These are phyloP conservation scores for Mortierella claussenii DNA, from an alignment of 192 early-diverging fungal species.

Conservation along the genomic window DNA sequence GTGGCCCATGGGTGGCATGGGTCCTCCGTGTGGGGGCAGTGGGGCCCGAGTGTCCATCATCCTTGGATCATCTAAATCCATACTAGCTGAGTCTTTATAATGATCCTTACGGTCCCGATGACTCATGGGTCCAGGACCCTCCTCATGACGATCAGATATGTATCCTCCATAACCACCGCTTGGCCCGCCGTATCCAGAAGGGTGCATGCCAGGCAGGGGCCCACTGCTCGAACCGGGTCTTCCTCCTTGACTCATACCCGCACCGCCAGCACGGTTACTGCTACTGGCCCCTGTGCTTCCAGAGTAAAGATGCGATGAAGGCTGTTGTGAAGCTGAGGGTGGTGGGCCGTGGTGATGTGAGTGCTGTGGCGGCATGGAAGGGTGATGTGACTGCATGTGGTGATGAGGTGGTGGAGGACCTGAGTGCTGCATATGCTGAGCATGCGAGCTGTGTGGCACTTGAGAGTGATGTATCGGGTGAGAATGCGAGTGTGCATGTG, in stretches of 20 bases:
- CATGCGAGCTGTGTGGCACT: conserved; percentile 19
- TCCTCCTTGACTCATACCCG: conserved; percentile 21
- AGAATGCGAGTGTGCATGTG: conserved; percentile 35
- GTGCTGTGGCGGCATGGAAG: conserved; percentile 18
- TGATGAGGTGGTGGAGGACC: conserved; percentile 51
- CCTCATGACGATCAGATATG: conserved; percentile 36
- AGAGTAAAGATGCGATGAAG: conserved; percentile 33
- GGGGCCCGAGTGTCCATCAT: conserved; percentile 42
- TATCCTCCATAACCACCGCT: conserved; percentile 46
- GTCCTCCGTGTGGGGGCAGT: conserved; percentile 42
- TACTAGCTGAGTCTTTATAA: conserved; percentile 40
- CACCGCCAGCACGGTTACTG: conserved; percentile 19
- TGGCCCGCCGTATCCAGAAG: conserved; percentile 27
- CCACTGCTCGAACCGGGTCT: conserved; percentile 41
- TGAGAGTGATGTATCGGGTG: conserved; percentile 45
- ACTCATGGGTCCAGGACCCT: conserved; percentile 5
- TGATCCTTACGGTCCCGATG: conserved; percentile 45
- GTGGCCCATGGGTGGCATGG: conserved; percentile 45
- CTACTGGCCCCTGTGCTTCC: conserved; percentile 22
- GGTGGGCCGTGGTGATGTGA: conserved; percentile 36
- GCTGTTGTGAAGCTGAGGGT: conserved; percentile 18
- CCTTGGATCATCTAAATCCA: conserved; percentile 47
- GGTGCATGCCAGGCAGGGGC: conserved; percentile 33
- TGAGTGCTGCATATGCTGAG: conserved; percentile 25
- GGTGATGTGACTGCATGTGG: conserved; percentile 41